Conservation (phyloP, 2,329 filamentous ascomycete genomes). For the Blastomyces parvus region DNA sequence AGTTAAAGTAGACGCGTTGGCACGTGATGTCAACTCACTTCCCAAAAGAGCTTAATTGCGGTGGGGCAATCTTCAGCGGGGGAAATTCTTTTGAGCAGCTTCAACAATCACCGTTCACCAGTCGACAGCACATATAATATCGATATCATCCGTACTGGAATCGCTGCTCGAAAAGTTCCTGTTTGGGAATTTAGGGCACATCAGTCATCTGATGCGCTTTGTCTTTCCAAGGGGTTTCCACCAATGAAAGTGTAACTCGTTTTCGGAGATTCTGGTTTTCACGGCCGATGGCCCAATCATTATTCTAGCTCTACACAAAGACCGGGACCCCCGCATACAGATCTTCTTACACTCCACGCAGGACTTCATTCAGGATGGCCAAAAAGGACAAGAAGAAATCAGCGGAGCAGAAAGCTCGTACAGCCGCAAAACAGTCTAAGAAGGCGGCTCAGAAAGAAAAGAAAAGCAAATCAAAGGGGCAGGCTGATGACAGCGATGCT, state of each 20-base stretch:
- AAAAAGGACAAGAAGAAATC: conserved; percentile 50
- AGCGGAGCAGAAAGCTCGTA: conserved; percentile 48
- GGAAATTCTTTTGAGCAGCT: not conserved
- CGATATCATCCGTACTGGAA: not conserved
- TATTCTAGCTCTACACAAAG: not conserved
- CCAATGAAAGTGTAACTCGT: not conserved
- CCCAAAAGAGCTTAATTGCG: no score
- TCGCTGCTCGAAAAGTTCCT: not conserved
- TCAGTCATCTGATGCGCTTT: not conserved
- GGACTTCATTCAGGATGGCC: conserved; percentile 31
- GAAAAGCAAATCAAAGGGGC: conserved; percentile 60
- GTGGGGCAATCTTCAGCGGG: not conserved
- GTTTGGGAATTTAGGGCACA: not conserved
- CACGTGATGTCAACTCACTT: conserved; percentile 13
- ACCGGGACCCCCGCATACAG: not conserved
- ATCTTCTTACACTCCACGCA: conserved; percentile 6
- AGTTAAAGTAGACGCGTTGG: conserved; percentile 8
- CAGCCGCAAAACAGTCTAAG: conserved; percentile 69
- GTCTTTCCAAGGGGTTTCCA: not conserved
- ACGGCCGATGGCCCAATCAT: not conserved
- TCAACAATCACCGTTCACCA: not conserved
- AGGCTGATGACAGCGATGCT: conserved; percentile 70
- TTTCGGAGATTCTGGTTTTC: not conserved
- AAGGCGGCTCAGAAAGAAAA: conserved; percentile 69
- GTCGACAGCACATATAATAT: not conserved